Percentiles rank a stretch among this genome's conserved stretches.
Evolutionary conservation across 306 rosid genomes (phyloP).

Genomic region (Dicorynia guianensis): DNA sequence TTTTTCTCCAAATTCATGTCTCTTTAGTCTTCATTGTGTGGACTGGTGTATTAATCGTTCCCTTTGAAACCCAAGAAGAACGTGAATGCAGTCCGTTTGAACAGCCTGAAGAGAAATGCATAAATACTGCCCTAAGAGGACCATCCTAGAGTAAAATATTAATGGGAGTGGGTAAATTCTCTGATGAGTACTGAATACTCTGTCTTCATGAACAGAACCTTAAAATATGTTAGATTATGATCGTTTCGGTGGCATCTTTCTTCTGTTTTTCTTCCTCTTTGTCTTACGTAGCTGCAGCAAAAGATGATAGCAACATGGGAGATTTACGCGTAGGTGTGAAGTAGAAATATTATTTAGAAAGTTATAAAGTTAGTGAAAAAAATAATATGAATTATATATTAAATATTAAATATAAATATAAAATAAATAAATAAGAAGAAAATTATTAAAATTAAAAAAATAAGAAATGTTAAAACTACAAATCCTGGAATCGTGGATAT

Average conservation of each 20-base stretch:
- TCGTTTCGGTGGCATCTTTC: no score
- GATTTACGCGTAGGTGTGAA: no score
- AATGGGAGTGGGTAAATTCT: neutral
- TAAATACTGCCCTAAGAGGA: neutral
- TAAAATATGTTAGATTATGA: neutral
- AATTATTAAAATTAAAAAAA: no score
- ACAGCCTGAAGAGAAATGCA: neutral
- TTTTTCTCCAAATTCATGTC: constrained; percentile 16
- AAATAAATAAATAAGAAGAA: no score
- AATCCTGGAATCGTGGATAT: no score
- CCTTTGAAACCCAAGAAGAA: neutral
- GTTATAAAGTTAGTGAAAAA: no score
- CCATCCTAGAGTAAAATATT: neutral
- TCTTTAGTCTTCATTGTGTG: neutral
- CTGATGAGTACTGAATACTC: neutral
- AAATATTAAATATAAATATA: no score
- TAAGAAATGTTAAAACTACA: no score
- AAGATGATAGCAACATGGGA: constrained; percentile 31
- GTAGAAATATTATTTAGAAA: no score
- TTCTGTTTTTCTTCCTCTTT: no score
- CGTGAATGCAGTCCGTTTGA: constrained; percentile 30
- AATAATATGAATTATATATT: no score
- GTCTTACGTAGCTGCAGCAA: constrained; percentile 17
- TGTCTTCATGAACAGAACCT: neutral
- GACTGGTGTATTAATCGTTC: neutral